phyloP scores from a whole-genome alignment of 495 filamentous ascomycete species.

The Aspergillus wentii region DNA sequence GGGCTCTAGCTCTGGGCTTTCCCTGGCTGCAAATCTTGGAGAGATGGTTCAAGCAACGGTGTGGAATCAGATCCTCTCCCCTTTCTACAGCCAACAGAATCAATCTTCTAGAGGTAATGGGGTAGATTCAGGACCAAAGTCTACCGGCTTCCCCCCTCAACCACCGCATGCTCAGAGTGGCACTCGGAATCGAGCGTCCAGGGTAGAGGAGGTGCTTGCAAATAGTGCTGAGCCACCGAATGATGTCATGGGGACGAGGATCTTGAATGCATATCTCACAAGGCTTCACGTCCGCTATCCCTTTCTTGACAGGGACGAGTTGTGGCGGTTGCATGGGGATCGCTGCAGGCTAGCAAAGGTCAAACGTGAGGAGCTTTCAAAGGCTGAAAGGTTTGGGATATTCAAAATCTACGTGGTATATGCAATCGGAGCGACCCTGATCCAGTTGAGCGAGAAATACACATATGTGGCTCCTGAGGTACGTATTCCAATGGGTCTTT shows the following conservation, averaged over 20 bases:
- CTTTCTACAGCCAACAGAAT: slow-evolving; percentile 26
- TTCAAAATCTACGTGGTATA: slow-evolving; percentile 51
- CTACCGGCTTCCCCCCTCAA: slow-evolving; percentile 6
- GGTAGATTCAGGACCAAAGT: background rate
- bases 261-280: slow-evolving; percentile 43
- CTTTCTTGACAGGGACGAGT: slow-evolving; percentile 41
- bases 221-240: slow-evolving; percentile 43
- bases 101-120: slow-evolving; percentile 4
- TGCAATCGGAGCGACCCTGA: slow-evolving; percentile 47
- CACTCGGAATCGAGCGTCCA: slow-evolving; percentile 14
- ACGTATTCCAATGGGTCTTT: background rate
- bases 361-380: slow-evolving; percentile 34
- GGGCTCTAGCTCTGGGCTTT: slow-evolving; percentile 48
- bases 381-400: slow-evolving; percentile 40
- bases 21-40: slow-evolving; percentile 43
- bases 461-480: slow-evolving; percentile 41
- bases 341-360: slow-evolving; percentile 36
- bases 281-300: slow-evolving; percentile 45
- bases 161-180: slow-evolving; percentile 6
- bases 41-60: slow-evolving; percentile 52
- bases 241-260: slow-evolving; percentile 41
- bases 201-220: slow-evolving; percentile 34
- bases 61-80: slow-evolving; percentile 44
- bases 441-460: slow-evolving; percentile 45
- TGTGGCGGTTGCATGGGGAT: slow-evolving; percentile 40